Evolutionary conservation across 2,329 filamentous ascomycete species (phyloP), one percentile per base, ranked within the genome.

Genomic region (Madurella fahalii): DNA sequence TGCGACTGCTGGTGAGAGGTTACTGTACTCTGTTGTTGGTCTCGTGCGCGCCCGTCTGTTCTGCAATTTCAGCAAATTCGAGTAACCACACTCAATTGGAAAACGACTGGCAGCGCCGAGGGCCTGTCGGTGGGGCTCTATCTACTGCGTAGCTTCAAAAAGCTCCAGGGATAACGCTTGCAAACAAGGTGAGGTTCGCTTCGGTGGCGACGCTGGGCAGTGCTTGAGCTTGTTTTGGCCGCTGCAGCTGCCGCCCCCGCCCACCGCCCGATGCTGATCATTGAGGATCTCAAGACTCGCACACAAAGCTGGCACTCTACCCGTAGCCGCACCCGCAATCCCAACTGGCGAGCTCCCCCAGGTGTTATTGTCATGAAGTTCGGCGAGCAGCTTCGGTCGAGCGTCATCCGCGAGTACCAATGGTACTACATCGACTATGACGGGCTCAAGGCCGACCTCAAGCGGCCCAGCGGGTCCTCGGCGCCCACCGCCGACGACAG

Each of bases 381-480:
- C 79, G 94, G 94, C 71, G 90, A 96, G 74, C 92, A 99, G 80
- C 85, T 99, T 67, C 90, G 90, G 61, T 93, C 90, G 67, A 96
- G 92, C 70, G 82, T 96, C 68, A 95, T 97, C 74, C 91, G 89
- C 78, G 92, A 97, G 75, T 99, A 95, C 77, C 86, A 92, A 72
- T 96, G 92, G 86, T 90, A 96, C 78, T 99, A 99, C 76, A 96
- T 99, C 74, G 88, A 90, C 74, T 99, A 99, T 76, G 92, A 96
- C 71, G 89, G 87, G 61, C 82, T 99, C 47, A 99, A 99, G 76
- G 79, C 82, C 63, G 85, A 90, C 62, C 84, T 99, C 58, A 94
- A 93, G 74, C 84, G 82, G 56, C 82, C 85, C 56, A 87, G 80
- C 62, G 82, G 84, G 57, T 67, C 72, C 15, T 52, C 17, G 16